Evolutionary conservation across 805 yeast genomes (phyloP), one percentile per base, ranked within the genome.

Genomic region (Candida quercuum): DNA sequence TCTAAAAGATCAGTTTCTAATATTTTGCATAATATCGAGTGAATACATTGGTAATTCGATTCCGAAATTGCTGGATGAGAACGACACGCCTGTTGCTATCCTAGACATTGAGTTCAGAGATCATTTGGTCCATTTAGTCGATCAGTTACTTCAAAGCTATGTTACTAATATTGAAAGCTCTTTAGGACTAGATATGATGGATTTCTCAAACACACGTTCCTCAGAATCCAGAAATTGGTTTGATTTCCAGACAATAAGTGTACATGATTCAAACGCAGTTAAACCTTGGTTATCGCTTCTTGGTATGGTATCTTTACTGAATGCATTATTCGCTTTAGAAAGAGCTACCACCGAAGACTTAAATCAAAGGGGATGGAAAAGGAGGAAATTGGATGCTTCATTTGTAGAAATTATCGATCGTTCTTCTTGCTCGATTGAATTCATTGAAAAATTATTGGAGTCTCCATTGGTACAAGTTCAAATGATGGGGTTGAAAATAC

Each of bases 1-100:
- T 1, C 42, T 76, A 3, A 66, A 61, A 33, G 59, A 59, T 12
- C 78, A 77, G 47, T 43, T 75, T 11, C 45, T 63, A 5, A 46
- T 69, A 3, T 75, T 79, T 42, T 48, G 69, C 9, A 65, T 76
- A 33, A 37, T 76, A n/a, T 56, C 68, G 2, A 51, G 72, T 16
- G 65, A 66, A 6, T 65, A 66, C 38, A 47, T 76, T 3, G 44
- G 51, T 27, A 49, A 51, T 32, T 46, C 48, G 6, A 16, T 56
- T 6, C 53, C 54, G 1, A 14, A 19, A n/a, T 45, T 49, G 43
- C 32, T 51, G 13, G 56, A 51, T 15, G 46, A 38, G n/a, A 46
- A 43, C 12, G 50, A 44, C 9, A 23, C 25, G 3, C 30, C 16
- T 3, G 33, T 15, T 2, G 19, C 40, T 1, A 12, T 8, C 2